Evolutionary conservation across 345 rosid species (phyloP).

Genomic region (Boechera retrofracta): DNA sequence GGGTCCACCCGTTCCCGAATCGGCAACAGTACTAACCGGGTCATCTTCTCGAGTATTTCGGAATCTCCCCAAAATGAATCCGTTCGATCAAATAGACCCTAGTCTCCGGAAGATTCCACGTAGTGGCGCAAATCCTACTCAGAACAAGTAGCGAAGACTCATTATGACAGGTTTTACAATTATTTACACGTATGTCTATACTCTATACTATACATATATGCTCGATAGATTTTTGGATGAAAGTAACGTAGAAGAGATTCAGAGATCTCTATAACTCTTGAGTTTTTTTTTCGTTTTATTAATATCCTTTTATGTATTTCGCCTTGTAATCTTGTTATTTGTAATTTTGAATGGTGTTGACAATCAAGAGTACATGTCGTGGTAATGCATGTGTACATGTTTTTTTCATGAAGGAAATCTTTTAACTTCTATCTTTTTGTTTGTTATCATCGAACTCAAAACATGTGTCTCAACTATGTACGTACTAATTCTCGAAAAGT

Average conservation of each 20-base stretch:
- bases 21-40: not conserved
- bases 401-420: not conserved
- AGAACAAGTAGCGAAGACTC: not conserved
- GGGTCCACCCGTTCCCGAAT: not conserved
- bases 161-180: not conserved
- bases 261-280: not conserved
- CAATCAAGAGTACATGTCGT: not conserved
- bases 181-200: not conserved
- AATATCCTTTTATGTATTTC: not conserved
- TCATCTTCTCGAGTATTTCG: constrained; percentile 9
- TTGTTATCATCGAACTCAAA: not conserved
- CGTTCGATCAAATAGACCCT: not conserved
- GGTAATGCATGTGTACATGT: not conserved
- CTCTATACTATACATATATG: not conserved
- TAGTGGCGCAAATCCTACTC: constrained; percentile 19
- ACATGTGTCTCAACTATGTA: not conserved
- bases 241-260: not conserved
- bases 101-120: constrained; percentile 14
- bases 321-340: not conserved
- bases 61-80: not conserved
- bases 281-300: not conserved
- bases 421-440: not conserved
- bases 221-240: not conserved
- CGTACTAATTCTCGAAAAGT: not conserved
- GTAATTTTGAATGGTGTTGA: not conserved